These are phyloP conservation scores for Immersiella caudata DNA, from an alignment of 495 filamentous ascomycete species.

Conservation along the genomic window DNA sequence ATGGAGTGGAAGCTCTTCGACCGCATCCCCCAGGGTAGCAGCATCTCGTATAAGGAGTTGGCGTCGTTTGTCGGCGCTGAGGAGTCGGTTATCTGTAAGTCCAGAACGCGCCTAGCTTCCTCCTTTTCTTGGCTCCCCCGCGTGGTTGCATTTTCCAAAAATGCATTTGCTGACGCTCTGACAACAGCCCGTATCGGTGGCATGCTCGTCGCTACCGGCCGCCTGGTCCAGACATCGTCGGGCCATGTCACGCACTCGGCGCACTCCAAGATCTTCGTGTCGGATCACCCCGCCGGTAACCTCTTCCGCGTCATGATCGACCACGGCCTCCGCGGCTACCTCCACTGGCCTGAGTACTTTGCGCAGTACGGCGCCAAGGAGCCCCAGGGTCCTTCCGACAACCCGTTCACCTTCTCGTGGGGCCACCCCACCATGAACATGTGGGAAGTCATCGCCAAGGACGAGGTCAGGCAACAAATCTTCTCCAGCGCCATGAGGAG, in stretches of 20 bases:
- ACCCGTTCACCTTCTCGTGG: slow-evolving; percentile 22
- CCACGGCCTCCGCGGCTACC: slow-evolving; percentile 23
- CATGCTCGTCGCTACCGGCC: slow-evolving; percentile 33
- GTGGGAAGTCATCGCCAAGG: slow-evolving; percentile 23
- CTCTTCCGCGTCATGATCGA: slow-evolving; percentile 23
- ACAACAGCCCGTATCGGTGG: slow-evolving; percentile 28
- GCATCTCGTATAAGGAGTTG: slow-evolving; percentile 17
- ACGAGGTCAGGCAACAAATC: slow-evolving; percentile 14
- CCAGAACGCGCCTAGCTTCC: neutral
- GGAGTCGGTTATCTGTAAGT: slow-evolving; percentile 13
- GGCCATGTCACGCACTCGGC: slow-evolving; percentile 28
- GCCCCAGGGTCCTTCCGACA: slow-evolving; percentile 17
- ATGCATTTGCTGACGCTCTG: neutral
- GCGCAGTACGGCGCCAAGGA: slow-evolving; percentile 21
- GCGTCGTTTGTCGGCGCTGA: slow-evolving; percentile 11
- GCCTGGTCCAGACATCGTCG: slow-evolving; percentile 25
- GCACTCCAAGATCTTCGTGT: slow-evolving; percentile 24
- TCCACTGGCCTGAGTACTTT: slow-evolving; percentile 26
- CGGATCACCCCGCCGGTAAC: slow-evolving; percentile 23
- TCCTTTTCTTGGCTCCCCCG: too few relatives aligned
- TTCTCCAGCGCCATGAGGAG: slow-evolving; percentile 19
- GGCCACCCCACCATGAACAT: slow-evolving; percentile 20
- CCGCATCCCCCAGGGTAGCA: slow-evolving; percentile 9
- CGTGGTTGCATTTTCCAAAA: too few relatives aligned
- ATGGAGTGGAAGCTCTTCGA: slow-evolving; percentile 20